phyloP scores from a whole-genome alignment of 805 yeast species.

The Lachancea quebecensis region DNA sequence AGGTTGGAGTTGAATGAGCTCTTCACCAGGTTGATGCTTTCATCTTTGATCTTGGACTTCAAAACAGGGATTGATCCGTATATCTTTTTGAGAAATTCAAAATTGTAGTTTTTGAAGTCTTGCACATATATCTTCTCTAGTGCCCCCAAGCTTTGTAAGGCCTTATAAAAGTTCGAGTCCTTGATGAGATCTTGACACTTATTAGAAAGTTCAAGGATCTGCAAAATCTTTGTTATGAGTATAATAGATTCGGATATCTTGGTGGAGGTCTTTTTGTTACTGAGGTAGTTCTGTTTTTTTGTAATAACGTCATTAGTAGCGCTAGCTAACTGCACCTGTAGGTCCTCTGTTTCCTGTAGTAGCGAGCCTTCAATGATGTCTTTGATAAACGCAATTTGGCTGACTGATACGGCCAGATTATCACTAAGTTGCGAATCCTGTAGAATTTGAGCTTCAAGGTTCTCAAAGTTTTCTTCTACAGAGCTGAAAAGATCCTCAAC shows the following conservation, averaged over 20 bases:
- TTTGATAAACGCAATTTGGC: constrained; percentile 56
- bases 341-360: constrained; percentile 44
- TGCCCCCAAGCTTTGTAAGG: constrained; percentile 75
- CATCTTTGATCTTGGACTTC: constrained; percentile 64
- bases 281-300: constrained; percentile 52
- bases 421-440: constrained; percentile 32
- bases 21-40: constrained; percentile 57
- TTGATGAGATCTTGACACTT: constrained; percentile 75
- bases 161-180: constrained; percentile 72
- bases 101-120: constrained; percentile 64
- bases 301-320: constrained; percentile 62
- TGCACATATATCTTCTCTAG: constrained; percentile 62
- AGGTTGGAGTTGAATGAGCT: constrained; percentile 58
- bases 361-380: constrained; percentile 46
- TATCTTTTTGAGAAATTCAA: constrained; percentile 55
- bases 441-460: constrained; percentile 25
- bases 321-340: constrained; percentile 51
- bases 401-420: constrained; percentile 43
- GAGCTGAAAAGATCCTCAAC: constrained; percentile 28
- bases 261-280: constrained; percentile 52
- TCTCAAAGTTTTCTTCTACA: constrained; percentile 31
- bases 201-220: constrained; percentile 79
- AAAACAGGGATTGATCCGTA: constrained; percentile 71
- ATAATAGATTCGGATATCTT: constrained; percentile 68
- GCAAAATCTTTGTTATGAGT: constrained; percentile 65